Conservation (phyloP, 2,329 filamentous ascomycete genomes). For the Penicillium hesseltinei region DNA sequence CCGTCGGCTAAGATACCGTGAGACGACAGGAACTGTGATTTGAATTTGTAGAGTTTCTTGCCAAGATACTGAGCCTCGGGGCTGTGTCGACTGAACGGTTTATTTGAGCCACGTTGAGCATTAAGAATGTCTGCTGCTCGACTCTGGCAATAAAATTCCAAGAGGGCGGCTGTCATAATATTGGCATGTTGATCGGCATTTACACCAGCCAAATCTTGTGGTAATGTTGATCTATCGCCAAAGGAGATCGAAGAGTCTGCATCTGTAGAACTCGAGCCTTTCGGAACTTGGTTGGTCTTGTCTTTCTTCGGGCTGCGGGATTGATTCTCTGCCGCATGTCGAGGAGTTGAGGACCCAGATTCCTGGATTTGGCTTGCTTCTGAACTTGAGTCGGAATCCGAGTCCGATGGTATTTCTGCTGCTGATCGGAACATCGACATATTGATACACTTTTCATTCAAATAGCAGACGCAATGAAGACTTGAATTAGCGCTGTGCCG, state of each 20-base stretch:
- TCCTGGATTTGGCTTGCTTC: constrained; percentile 25
- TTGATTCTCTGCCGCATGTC: not conserved
- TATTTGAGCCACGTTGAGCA: constrained; percentile 34
- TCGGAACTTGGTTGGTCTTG: not conserved
- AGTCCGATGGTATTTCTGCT: constrained; percentile 38
- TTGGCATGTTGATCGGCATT: constrained; percentile 40
- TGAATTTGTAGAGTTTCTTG: constrained; percentile 41
- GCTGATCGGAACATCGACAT: constrained; percentile 45
- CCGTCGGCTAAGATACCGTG: constrained; percentile 43
- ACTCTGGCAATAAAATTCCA: constrained; percentile 47
- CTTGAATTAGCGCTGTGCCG: not conserved
- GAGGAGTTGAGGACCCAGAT: constrained; percentile 1
- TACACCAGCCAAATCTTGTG: constrained; percentile 29
- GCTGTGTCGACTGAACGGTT: constrained; percentile 41
- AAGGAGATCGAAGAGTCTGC: constrained; percentile 19
- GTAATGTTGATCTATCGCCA: constrained; percentile 17
- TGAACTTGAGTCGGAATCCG: constrained; percentile 29
- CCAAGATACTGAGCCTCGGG: constrained; percentile 45
- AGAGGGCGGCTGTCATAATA: constrained; percentile 44
- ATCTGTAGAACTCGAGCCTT: constrained; percentile 9
- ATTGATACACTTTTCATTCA: constrained; percentile 8
- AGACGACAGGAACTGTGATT: constrained; percentile 43
- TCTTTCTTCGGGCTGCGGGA: constrained; percentile 4
- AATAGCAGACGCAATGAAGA: not conserved
- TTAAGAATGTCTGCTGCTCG: constrained; percentile 48